Evolutionary conservation across 2,329 filamentous ascomycete species (phyloP).

Genomic region (Ceratocystis papillata): DNA sequence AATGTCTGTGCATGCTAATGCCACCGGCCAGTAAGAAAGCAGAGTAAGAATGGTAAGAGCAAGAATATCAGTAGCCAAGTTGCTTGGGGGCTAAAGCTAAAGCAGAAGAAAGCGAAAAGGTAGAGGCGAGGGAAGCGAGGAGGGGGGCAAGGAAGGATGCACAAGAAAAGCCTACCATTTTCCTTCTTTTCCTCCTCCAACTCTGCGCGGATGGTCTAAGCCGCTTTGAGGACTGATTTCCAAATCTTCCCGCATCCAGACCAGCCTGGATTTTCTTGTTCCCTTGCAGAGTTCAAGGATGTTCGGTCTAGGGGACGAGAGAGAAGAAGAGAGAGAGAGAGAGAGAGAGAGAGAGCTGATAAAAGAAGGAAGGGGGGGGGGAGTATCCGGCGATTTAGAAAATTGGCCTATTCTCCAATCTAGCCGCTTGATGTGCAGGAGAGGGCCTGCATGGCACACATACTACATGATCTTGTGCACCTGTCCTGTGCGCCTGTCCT

Average conservation of each 20-base stretch:
- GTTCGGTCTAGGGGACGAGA: background rate
- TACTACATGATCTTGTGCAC: background rate
- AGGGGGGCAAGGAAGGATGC: background rate
- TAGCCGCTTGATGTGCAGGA: background rate
- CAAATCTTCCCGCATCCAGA: constrained; percentile 7
- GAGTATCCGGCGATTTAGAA: background rate
- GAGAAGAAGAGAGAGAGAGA: too few relatives aligned
- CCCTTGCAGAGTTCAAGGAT: background rate
- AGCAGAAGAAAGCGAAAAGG: background rate
- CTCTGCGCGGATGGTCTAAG: background rate
- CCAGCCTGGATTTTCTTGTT: constrained; percentile 10
- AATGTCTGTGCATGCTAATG: background rate
- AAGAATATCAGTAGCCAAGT: background rate
- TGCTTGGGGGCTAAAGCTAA: background rate
- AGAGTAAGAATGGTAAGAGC: background rate
- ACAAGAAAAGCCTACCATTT: background rate
- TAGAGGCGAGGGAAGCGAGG: background rate
- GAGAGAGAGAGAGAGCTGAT: background rate
- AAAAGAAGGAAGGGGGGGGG: background rate
- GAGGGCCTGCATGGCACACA: background rate
- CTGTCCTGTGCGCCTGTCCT: too few relatives aligned
- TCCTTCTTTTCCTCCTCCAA: background rate
- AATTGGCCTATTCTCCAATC: too few relatives aligned
- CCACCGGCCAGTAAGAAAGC: background rate
- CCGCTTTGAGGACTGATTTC: constrained; percentile 2